Evolutionary conservation across 179 eudicot genomes (phyloP), one percentile per base, ranked within the genome.

Genomic region (Actinidia polygama): DNA sequence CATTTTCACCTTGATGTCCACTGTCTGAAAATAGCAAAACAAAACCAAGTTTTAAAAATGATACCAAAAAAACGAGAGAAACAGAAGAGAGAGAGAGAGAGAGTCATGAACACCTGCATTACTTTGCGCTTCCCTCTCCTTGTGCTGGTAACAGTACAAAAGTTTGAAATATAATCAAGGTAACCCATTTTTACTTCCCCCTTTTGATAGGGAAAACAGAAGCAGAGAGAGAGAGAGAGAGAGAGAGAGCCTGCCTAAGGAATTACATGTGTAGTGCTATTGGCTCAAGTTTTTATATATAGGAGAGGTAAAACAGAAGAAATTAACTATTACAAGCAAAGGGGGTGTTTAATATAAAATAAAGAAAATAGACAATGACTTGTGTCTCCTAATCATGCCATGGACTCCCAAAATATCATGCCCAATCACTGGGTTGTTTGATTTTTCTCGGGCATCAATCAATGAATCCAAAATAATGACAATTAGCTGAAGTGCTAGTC

Each of bases 41-140:
- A 59, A 62, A 81, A 16, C 57, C 59, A 53, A 24, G 26, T 26
- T 11, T n/a, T 36, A 6, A 10, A 30, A 15, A 50, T 49, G 62
- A 24, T 7, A 24, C 26, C 50, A 11, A 58, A 15, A 1, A 36
- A 16, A 4, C 14, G 3, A 9, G 49, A 75, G 21, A 9, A 30
- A 4, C 21, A 18, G 23, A n/a, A n/a, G n/a, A n/a, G n/a, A n/a
- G n/a, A n/a, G 58, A 54, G 63, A 36, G 51, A 16, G 24, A 58
- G 18, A 69, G 2, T 6, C 10, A 5, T 2, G 50, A 69, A 21
- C 85, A 91, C 95, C 92, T 88, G 91, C 78, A 89, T 64, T 36
- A 92, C 91, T 74, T 80, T 90, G 84, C 92, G 92, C 84, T 82
- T 89, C 82, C 83, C 85, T 64, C 70, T 84, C 71, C 89, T 88